phyloP scores from a whole-genome alignment of 2,329 filamentous ascomycete species.

The Curvularia sp. region DNA sequence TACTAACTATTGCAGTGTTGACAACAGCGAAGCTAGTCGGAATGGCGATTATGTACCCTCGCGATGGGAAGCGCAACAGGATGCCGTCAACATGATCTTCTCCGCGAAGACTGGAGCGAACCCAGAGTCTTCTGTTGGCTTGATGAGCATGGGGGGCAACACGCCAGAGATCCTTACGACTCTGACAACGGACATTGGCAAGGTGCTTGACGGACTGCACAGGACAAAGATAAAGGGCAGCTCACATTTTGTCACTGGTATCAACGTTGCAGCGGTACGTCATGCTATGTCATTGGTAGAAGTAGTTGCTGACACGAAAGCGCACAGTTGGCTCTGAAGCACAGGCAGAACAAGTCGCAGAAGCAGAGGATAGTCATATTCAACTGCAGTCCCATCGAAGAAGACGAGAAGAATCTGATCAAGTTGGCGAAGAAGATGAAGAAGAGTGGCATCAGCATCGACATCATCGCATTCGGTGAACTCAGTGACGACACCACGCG shows the following conservation, averaged over 20 bases:
- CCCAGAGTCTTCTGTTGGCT: constrained; percentile 93
- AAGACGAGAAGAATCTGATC: constrained; percentile 86
- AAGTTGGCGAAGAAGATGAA: constrained; percentile 98
- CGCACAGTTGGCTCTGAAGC: constrained; percentile 86
- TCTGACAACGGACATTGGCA: constrained; percentile 93
- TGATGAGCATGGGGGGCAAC: constrained; percentile 99
- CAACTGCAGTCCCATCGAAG: constrained; percentile 88
- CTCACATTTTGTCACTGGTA: constrained; percentile 87
- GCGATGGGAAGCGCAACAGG: constrained; percentile 93
- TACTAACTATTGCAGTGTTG: constrained; percentile 65
- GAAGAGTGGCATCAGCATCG: constrained; percentile 92
- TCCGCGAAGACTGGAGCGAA: constrained; percentile 94
- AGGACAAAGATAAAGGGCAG: constrained; percentile 81
- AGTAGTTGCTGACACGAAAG: constrained; percentile 60
- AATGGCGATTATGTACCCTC: constrained; percentile 94
- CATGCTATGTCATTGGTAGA: constrained; percentile 67
- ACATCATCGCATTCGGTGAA: constrained; percentile 95
- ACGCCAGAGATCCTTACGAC: constrained; percentile 98
- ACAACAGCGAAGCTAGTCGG: constrained; percentile 98
- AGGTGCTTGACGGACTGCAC: constrained; percentile 91
- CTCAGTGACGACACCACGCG: constrained; percentile 85
- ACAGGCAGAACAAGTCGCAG: constrained; percentile 97
- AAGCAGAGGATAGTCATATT: constrained; percentile 97
- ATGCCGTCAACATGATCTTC: constrained; percentile 94
- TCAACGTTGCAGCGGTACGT: constrained; percentile 91